phyloP scores from a whole-genome alignment of 306 rosid species.

The Fragaria nilgerrensis region DNA sequence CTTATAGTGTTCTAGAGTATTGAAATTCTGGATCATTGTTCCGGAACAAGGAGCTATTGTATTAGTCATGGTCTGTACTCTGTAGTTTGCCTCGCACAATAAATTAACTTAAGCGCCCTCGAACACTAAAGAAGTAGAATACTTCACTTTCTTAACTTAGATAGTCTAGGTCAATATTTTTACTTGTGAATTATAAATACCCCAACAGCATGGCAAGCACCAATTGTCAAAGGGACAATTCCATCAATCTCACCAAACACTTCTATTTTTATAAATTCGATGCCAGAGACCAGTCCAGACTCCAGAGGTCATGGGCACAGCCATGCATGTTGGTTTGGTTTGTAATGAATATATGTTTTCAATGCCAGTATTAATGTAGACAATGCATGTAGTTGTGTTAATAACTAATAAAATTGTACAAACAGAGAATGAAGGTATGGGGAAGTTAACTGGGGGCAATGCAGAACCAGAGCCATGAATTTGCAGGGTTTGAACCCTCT shows the following conservation, averaged over 20 bases:
- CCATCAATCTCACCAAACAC: conserved; percentile 12
- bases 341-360: background rate
- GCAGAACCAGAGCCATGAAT: background rate
- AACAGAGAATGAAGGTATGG: background rate
- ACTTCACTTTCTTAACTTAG: background rate
- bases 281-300: background rate
- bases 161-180: background rate
- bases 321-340: conserved; percentile 7
- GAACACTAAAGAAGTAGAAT: background rate
- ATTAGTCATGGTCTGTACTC: background rate
- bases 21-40: background rate
- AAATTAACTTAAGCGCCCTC: background rate
- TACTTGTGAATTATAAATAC: background rate
- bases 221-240: background rate
- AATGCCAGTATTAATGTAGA: background rate
- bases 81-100: background rate
- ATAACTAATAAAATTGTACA: background rate
- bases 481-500: background rate
- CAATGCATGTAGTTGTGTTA: background rate
- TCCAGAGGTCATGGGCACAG: background rate
- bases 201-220: background rate
- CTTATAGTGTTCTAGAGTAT: background rate
- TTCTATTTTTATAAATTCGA: background rate
- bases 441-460: background rate
- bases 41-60: background rate